Base-by-base conservation (phyloP, 495 filamentous ascomycete species). In the Delitschia confertaspora region DNA sequence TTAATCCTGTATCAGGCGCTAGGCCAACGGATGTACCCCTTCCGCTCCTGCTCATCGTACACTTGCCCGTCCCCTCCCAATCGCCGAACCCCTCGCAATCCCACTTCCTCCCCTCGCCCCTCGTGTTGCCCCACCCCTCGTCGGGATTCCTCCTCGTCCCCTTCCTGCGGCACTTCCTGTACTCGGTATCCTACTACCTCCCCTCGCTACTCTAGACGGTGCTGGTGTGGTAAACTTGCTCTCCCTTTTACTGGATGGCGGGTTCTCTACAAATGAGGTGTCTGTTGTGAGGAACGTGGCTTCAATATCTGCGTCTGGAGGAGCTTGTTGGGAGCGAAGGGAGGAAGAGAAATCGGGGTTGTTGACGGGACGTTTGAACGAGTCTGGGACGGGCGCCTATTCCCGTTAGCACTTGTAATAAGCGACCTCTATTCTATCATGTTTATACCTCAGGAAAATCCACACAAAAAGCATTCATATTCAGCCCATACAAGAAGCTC, bases 401-500 rank as follows among this genome's bases (percentile, higher is more conserved):
- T 5, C 7, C 2, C 6, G 18, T 35, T 36, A 42, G 24, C 8
- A 30, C 21, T n/a, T n/a, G n/a, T n/a, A n/a, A n/a, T n/a, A 35
- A 16, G 8, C 10, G 31, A 8, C 8, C 3, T 19, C 30, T 38
- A 14, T 3, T 17, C 17, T 29, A 16, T n/a, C 1, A 19, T 25
- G 22, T 3, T 19, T 55, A 41, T 68, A 88, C 88, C 76, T 98
- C 93, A 0, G 87, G 85, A 60, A 96, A 96, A 65, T 96, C 91
- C 26, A 96, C 88, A 61, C 91, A 98, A 59, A 95, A 98, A 3
- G 93, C 91, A 64, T 95, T 96, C 85, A 98, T 93, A 54, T 96
- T 95, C 62, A 98, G 59, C 3, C 91, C 91, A 49, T 96, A 96
- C 39, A 98, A 59, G 53, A 98, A 96, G 58, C 79, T 84, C 0